These are phyloP conservation scores for Sanguinoderma infundibulare DNA, from an alignment of 1,284 basidiomycete genomes.

Conservation along the genomic window DNA sequence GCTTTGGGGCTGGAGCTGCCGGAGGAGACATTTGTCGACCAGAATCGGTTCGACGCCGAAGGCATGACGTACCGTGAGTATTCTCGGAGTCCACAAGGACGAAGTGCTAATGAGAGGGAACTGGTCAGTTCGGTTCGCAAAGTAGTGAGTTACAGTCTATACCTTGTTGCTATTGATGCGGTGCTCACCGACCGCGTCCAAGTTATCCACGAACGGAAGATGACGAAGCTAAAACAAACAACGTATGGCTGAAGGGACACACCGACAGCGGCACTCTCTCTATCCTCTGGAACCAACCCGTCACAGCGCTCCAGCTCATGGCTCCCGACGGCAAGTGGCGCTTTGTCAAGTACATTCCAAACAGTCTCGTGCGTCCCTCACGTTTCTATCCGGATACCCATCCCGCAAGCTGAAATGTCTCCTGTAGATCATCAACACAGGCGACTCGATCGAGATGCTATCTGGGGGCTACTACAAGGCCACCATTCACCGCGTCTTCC, in stretches of 20 bases:
- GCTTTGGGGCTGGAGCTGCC: constrained; percentile 39
- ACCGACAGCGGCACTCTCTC: constrained; percentile 41
- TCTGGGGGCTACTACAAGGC: constrained; percentile 52
- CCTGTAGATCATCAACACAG: constrained; percentile 57
- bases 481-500: constrained; percentile 43
- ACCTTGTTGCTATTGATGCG: too few species aligned
- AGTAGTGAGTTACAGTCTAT: constrained; percentile 34
- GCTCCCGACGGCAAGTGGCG: constrained; percentile 56
- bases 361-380: constrained; percentile 48
- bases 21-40: constrained; percentile 38
- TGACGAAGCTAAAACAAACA: constrained; percentile 54
- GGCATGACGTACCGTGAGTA: constrained; percentile 34
- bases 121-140: constrained; percentile 36
- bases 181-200: neutral
- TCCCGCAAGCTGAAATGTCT: constrained; percentile 49
- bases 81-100: too few species aligned
- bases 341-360: constrained; percentile 63
- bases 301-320: constrained; percentile 57
- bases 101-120: neutral
- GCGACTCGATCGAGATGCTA: constrained; percentile 61
- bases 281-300: constrained; percentile 44
- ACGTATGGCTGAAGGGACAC: constrained; percentile 66
- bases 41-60: constrained; percentile 30
- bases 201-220: constrained; percentile 42
- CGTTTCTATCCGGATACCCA: neutral